Evolutionary conservation across 225 moss, liverwort and hornwort species (phyloP).

Genomic region (Pseudoscleropodium purum): DNA sequence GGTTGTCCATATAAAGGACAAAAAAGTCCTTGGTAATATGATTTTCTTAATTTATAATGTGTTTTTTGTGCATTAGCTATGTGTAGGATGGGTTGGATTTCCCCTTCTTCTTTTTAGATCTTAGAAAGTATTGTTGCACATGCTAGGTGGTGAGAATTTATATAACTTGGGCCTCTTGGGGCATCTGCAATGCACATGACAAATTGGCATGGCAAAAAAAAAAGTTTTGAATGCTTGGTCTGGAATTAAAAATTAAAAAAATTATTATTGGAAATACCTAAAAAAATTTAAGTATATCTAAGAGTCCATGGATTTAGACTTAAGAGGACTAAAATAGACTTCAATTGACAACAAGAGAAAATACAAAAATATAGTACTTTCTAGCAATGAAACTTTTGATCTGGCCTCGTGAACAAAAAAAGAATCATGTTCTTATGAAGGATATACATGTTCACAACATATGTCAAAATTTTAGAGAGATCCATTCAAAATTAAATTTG

Average conservation of each 20-base stretch:
- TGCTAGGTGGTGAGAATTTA: not conserved
- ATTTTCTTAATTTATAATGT: not conserved
- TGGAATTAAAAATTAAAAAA: not conserved
- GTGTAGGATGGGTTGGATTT: fast-evolving
- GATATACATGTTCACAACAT: not conserved
- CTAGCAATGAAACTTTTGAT: too few relatives aligned
- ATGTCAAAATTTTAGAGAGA: not conserved
- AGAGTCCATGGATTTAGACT: not conserved
- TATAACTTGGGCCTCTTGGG: not conserved
- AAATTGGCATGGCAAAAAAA: too few relatives aligned
- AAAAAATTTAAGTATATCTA: fast-evolving
- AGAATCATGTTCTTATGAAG: fast-evolving
- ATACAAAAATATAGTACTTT: too few relatives aligned
- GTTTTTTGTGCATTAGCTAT: not conserved
- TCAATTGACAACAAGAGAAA: too few relatives aligned
- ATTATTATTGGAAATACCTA: not conserved
- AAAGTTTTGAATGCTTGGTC: not conserved
- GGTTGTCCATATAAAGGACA: not conserved
- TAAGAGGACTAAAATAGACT: not conserved
- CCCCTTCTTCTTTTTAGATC: too few relatives aligned
- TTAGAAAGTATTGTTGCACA: not conserved
- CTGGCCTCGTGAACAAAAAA: not conserved
- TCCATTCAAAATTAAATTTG: not conserved
- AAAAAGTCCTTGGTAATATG: fast-evolving
- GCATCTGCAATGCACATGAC: fast-evolving